Evolutionary conservation across 306 rosid genomes (phyloP).

Genomic region (Pterocarpus santalinus): DNA sequence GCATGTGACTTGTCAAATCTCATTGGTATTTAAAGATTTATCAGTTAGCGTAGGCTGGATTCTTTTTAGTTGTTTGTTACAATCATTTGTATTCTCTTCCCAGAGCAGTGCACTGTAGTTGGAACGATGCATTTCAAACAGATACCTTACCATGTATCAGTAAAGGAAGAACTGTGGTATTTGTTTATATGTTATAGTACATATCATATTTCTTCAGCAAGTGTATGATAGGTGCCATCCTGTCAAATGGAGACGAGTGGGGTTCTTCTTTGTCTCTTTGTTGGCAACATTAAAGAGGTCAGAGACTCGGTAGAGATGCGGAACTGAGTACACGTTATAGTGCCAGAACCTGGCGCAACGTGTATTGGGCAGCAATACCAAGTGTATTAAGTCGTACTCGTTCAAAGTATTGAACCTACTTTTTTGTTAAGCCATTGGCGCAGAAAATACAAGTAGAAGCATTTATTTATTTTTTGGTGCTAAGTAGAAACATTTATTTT

Average conservation of each 20-base stretch:
- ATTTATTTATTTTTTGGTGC: too few relatives aligned
- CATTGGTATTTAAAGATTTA: constrained; percentile 47
- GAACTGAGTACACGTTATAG: too few relatives aligned
- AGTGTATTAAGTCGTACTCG: neutral
- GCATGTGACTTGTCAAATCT: constrained; percentile 53
- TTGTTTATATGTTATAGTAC: constrained; percentile 18
- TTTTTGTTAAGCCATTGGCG: neutral
- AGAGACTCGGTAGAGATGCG: too few relatives aligned
- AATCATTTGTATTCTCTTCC: constrained; percentile 36
- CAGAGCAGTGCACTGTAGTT: constrained; percentile 23
- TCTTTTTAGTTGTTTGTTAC: constrained; percentile 50
- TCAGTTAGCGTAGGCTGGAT: constrained; percentile 53
- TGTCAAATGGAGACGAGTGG: neutral
- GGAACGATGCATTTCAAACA: constrained; percentile 45
- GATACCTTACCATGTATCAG: constrained; percentile 44
- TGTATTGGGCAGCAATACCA: neutral
- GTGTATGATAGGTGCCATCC: neutral
- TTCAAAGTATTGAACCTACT: neutral
- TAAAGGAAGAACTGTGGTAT: constrained; percentile 33
- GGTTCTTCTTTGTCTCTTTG: neutral
- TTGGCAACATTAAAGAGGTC: neutral
- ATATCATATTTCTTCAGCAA: neutral
- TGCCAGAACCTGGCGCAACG: neutral
- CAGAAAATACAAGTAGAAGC: too few relatives aligned
- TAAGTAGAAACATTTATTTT: too few relatives aligned